Conservation (phyloP, 495 filamentous ascomycete genomes). For the Aspergillus indologenus region DNA sequence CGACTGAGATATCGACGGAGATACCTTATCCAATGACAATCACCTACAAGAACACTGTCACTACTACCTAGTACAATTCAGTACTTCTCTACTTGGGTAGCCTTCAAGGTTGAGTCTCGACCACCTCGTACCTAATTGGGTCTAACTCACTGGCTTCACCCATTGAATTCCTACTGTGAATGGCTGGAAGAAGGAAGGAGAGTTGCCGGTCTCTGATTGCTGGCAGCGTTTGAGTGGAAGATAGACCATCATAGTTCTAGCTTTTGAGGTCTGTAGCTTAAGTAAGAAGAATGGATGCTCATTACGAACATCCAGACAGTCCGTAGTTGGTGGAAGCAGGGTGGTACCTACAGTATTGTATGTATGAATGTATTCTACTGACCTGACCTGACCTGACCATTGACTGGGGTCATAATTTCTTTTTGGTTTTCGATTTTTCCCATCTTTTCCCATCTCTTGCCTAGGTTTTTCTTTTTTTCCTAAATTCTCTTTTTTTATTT, state of each 20-base stretch:
- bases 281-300: not conserved
- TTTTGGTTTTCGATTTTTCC: not conserved
- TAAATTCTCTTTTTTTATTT: not conserved
- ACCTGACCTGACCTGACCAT: too few species aligned
- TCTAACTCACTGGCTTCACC: not conserved
- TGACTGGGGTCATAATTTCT: not conserved
- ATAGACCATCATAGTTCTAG: not conserved
- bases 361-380: too few species aligned
- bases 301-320: not conserved
- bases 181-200: not conserved
- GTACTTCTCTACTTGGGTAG: too few species aligned
- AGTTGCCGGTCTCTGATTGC: slow-evolving; percentile 3
- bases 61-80: too few species aligned
- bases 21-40: too few species aligned
- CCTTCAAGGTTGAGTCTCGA: too few species aligned
- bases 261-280: not conserved
- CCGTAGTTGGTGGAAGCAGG: not conserved
- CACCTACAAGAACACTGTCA: too few species aligned
- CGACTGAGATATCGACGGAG: too few species aligned
- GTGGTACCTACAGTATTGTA: not conserved
- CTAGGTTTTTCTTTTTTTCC: too few species aligned
- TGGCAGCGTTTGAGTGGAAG: slow-evolving; percentile 10
- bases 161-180: not conserved
- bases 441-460: too few species aligned
- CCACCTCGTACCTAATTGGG: too few species aligned